Evolutionary conservation across 1,284 basidiomycete genomes (phyloP).

Genomic region (Mycosarcoma mackinlayi): DNA sequence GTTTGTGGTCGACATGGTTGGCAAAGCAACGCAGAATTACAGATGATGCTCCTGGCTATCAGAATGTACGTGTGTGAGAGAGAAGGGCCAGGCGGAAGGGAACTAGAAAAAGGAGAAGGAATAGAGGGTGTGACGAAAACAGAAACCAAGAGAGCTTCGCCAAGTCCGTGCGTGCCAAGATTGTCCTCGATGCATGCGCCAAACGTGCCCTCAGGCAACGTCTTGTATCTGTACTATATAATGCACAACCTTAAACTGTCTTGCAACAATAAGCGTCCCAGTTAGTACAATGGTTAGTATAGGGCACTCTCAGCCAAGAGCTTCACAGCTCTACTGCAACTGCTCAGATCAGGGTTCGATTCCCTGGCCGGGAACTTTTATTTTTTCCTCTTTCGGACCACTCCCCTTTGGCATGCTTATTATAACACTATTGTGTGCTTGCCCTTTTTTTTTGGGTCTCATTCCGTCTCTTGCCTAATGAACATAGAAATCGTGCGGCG

Average conservation of each 20-base stretch:
- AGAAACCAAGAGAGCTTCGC: too few species aligned
- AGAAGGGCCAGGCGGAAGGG: too few species aligned
- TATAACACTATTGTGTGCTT: background rate
- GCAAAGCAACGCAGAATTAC: background rate
- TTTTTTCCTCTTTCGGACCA: background rate
- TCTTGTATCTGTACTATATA: too few species aligned
- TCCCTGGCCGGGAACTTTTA: constrained; percentile 49
- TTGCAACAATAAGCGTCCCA: constrained; percentile 4
- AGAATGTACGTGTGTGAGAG: too few species aligned
- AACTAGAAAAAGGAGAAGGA: background rate
- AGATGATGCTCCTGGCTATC: too few species aligned
- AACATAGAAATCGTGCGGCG: too few species aligned
- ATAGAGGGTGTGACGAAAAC: too few species aligned
- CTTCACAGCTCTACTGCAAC: background rate
- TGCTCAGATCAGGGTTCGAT: constrained; percentile 56
- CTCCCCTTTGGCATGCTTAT: background rate
- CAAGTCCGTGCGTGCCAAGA: too few species aligned
- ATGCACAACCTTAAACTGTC: background rate
- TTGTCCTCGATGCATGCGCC: too few species aligned
- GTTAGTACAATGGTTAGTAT: constrained; percentile 50
- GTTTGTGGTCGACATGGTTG: constrained; percentile 3
- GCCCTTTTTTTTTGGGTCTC: constrained; percentile 5
- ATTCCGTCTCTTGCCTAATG: too few species aligned
- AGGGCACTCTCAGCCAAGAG: constrained; percentile 35
- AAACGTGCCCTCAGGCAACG: too few species aligned